Conservation (phyloP, 305 asterid species). For the Nicotiana rustica region DNA sequence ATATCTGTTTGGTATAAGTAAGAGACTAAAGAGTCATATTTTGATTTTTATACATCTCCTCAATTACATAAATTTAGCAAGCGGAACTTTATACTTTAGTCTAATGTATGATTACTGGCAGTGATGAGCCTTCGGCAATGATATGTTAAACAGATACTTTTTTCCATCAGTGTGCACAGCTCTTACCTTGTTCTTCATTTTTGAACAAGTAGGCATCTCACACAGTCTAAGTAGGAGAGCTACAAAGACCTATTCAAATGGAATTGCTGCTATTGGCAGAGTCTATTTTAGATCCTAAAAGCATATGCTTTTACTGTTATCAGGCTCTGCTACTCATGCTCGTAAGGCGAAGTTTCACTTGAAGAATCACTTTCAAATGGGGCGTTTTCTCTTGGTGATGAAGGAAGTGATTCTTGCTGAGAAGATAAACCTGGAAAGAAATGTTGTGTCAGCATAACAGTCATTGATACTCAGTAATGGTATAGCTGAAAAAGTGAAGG, state of each 20-base stretch:
- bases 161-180: conserved; percentile 25
- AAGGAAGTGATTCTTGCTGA: conserved; percentile 63
- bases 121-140: not conserved
- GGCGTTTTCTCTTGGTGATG: conserved; percentile 70
- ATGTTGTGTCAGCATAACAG: not conserved
- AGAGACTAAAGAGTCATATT: not conserved
- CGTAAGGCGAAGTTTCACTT: conserved; percentile 85
- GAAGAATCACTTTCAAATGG: conserved; percentile 90
- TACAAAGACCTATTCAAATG: not conserved
- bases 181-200: conserved; percentile 27
- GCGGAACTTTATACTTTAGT: no score
- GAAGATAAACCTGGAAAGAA: conserved; percentile 33
- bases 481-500: not conserved
- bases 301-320: conserved; percentile 10
- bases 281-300: conserved; percentile 5
- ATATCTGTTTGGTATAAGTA: not conserved
- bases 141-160: not conserved
- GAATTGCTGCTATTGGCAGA: conserved; percentile 12
- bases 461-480: not conserved
- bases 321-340: conserved; percentile 51
- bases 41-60: not conserved
- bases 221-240: conserved; percentile 24
- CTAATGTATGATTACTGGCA: not conserved
- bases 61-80: no score
- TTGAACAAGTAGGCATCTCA: conserved; percentile 29